Percentiles rank a stretch among this genome's conserved stretches.
These are phyloP conservation scores for Fallopia convolvulus DNA, from an alignment of 148 eudicot species.

Conservation along the genomic window DNA sequence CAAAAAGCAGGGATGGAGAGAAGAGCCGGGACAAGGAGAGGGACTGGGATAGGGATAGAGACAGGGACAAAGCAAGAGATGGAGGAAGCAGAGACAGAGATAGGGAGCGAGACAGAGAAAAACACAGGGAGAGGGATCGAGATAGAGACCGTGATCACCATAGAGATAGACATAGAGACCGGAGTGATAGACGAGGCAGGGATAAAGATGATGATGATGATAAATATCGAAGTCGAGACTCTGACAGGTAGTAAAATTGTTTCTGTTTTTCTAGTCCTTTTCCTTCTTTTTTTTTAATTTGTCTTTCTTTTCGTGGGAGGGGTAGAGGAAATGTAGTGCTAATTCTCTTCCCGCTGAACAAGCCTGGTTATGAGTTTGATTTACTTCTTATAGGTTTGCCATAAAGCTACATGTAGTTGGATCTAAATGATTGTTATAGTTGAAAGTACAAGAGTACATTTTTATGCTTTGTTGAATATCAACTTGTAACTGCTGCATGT, in stretches of 20 bases:
- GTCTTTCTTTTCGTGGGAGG: not conserved
- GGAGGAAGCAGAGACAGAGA: slow-evolving; percentile 28
- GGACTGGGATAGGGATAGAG: slow-evolving; percentile 31
- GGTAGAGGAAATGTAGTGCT: not conserved
- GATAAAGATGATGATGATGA: slow-evolving; percentile 61
- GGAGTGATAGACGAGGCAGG: slow-evolving; percentile 55
- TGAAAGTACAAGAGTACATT: not conserved
- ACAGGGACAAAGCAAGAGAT: slow-evolving; percentile 31
- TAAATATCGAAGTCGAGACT: slow-evolving; percentile 45
- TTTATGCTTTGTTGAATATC: not conserved
- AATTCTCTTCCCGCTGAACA: not conserved
- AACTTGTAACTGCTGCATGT: not conserved
- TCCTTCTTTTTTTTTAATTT: not conserved
- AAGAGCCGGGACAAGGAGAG: slow-evolving; percentile 23
- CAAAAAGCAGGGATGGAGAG: slow-evolving; percentile 42
- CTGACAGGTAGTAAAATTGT: slow-evolving; percentile 47
- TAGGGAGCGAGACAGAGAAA: slow-evolving; percentile 32
- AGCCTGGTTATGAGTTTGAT: not conserved
- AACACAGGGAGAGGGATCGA: slow-evolving; percentile 22
- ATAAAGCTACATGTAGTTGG: not conserved
- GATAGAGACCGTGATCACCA: slow-evolving; percentile 36
- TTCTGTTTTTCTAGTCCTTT: not conserved
- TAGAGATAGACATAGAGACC: slow-evolving; percentile 54
- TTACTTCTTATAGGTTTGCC: not conserved
- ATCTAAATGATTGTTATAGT: not conserved